Evolutionary conservation across 2,329 filamentous ascomycete species (phyloP), one percentile per base, ranked within the genome.

Genomic region (Eutypa lata): DNA sequence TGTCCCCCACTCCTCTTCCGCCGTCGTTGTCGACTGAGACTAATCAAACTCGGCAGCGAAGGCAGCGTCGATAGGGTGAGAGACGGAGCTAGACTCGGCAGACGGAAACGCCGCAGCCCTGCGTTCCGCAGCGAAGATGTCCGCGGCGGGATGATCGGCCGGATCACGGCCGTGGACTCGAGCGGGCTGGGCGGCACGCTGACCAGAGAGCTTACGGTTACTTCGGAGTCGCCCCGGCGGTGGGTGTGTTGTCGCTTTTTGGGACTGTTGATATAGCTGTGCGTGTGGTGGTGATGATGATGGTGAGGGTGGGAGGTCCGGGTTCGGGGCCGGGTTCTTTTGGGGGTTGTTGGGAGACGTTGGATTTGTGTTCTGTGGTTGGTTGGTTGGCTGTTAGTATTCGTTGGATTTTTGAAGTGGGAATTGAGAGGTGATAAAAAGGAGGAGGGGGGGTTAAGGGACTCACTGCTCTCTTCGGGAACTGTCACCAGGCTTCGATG

Each of bases 91-190:
- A 60, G 44, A 10, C 56, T 55, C 19, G 49, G 50, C 1, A 61
- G 45, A 1, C 55, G 55, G 6, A 47, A 42, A 7, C 53, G 57
- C 38, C 57, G 53, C 11, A 35, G 6, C 28, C 57, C 49, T 16
- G 37, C 40, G 4, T 31, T 28, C 5, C 54, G 58, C 2, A 63
- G 56, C 1, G 61, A 64, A 0, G 61, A 64, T 49, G 37, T 45
- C 3, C 61, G 61, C 1, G 60, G 57, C 16, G 61, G 59, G 35
- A 64, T 62, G 8, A 50, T 11, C 7, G 59, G 59, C 3, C 53
- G 57, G 13, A 50, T 53, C 10, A 48, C 49, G 33, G 51, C 16
- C 11, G 19, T 33, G 48, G 18, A 35, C 49, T 7, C n/a, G 46
- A 42, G 35, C 40, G n/a, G 46, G 37, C 40, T 37, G 31, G 42